phyloP scores from a whole-genome alignment of 768 basidiomycete species.

The Phylloporus arenicola region DNA sequence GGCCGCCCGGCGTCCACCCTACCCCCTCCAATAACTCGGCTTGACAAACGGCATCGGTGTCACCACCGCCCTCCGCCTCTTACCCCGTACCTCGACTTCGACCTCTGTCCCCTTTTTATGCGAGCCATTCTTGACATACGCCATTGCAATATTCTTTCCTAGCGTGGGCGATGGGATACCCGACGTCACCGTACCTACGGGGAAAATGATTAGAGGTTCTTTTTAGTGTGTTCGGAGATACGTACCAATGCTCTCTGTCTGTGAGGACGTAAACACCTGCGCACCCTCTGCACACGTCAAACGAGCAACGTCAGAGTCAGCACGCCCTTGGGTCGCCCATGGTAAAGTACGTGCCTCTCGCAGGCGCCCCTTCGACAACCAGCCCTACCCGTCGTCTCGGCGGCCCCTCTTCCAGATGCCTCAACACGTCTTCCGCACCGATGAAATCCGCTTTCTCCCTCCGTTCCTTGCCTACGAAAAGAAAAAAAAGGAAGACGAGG shows the following conservation, averaged over 20 bases:
- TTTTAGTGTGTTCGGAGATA: neutral
- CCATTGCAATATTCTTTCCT: slow-evolving; percentile 94
- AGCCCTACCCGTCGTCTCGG: slow-evolving; percentile 75
- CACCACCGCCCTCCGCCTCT: slow-evolving; percentile 66
- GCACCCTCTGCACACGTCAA: slow-evolving; percentile 59
- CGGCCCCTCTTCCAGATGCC: slow-evolving; percentile 77
- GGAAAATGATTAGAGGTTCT: slow-evolving; percentile 13
- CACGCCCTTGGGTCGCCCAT: neutral
- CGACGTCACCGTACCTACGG: slow-evolving; percentile 70
- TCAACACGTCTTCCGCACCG: slow-evolving; percentile 66
- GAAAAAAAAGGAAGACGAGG: neutral
- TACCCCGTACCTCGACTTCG: slow-evolving; percentile 78
- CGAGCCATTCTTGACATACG: slow-evolving; percentile 72
- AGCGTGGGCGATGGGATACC: slow-evolving; percentile 93
- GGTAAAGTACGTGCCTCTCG: slow-evolving; percentile 52
- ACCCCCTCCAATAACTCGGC: slow-evolving; percentile 75
- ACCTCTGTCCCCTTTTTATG: slow-evolving; percentile 91
- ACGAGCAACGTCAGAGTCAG: neutral
- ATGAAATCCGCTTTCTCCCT: slow-evolving; percentile 69
- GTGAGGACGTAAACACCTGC: slow-evolving; percentile 56
- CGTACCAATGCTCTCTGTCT: slow-evolving; percentile 55
- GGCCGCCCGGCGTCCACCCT: neutral
- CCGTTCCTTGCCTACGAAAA: slow-evolving; percentile 68
- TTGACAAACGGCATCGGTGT: slow-evolving; percentile 86
- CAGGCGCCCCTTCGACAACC: slow-evolving; percentile 78